phyloP scores from a whole-genome alignment of 2,329 filamentous ascomycete species.

The Endocalyx cinctus region DNA sequence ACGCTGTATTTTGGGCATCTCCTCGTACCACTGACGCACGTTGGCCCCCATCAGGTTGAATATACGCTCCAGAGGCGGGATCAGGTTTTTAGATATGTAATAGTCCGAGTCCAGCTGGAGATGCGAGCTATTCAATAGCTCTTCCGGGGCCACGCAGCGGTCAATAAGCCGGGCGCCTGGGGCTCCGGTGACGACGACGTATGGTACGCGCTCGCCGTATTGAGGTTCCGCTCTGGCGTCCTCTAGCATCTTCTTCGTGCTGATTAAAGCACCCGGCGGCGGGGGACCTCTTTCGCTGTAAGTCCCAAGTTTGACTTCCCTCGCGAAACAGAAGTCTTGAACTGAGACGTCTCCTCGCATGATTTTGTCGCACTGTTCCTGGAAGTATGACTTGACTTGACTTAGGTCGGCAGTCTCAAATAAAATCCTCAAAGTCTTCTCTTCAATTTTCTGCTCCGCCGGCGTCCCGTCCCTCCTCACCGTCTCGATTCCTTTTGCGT shows the following conservation, averaged over 20 bases:
- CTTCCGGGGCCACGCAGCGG: slow-evolving; percentile 84
- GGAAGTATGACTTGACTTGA: slow-evolving; percentile 85
- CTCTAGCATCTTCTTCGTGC: slow-evolving; percentile 77
- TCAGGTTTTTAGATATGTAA: slow-evolving; percentile 93
- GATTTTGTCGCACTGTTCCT: slow-evolving; percentile 84
- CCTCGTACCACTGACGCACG: slow-evolving; percentile 86
- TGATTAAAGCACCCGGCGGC: slow-evolving; percentile 85
- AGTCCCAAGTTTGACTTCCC: slow-evolving; percentile 83
- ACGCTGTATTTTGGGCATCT: slow-evolving; percentile 88
- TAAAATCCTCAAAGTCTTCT: slow-evolving; percentile 81
- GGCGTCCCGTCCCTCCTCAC: slow-evolving; percentile 92
- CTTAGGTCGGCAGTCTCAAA: slow-evolving; percentile 89
- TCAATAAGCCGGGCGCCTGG: slow-evolving; percentile 83
- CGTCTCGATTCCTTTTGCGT: slow-evolving; percentile 98
- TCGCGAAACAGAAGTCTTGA: slow-evolving; percentile 94
- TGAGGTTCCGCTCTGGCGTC: slow-evolving; percentile 87
- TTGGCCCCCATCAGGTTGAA: slow-evolving; percentile 95
- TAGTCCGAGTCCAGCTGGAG: slow-evolving; percentile 88
- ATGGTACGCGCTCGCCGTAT: slow-evolving; percentile 91
- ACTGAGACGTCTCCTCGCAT: slow-evolving; percentile 84
- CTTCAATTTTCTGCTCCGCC: slow-evolving; percentile 93
- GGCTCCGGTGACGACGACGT: slow-evolving; percentile 85
- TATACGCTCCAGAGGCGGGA: slow-evolving; percentile 90
- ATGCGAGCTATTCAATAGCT: slow-evolving; percentile 70
- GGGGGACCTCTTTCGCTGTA: slow-evolving; percentile 78